phyloP scores from a whole-genome alignment of 371 early-diverging fungal genomes.

The Lichtheimia corymbifera region DNA sequence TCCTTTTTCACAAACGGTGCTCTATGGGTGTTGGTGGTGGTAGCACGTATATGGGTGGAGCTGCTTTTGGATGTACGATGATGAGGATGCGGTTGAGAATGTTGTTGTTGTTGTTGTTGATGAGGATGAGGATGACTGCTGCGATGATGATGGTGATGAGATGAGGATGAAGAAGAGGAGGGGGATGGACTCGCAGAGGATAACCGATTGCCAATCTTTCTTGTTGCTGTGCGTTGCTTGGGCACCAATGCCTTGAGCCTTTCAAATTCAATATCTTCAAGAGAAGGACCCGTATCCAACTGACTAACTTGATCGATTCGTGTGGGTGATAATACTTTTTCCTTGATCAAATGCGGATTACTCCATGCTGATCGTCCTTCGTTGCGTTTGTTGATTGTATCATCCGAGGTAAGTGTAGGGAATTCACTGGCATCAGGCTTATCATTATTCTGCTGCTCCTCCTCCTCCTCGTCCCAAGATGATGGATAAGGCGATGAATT shows the following conservation, averaged over 20 bases:
- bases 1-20: neutral
- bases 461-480: neutral
- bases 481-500: slow-evolving; percentile 17
- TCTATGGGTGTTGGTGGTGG: neutral
- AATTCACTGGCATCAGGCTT: slow-evolving; percentile 3
- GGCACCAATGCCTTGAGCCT: slow-evolving; percentile 15
- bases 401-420: slow-evolving; percentile 8
- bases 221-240: neutral
- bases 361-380: slow-evolving; percentile 11
- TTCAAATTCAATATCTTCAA: slow-evolving; percentile 14
- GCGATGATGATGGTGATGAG: slow-evolving; percentile 4
- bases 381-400: slow-evolving; percentile 5
- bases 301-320: neutral
- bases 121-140: slow-evolving; percentile 7
- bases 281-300: neutral
- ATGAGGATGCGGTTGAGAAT: neutral
- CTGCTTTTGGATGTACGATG: slow-evolving; percentile 2
- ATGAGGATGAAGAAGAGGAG: neutral
- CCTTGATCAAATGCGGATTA: slow-evolving; percentile 9
- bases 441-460: neutral
- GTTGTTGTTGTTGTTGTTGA: neutral
- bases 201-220: slow-evolving; percentile 1
- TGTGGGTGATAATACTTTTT: slow-evolving; percentile 13
- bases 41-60: neutral
- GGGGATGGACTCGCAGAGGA: neutral